Conservation (phyloP, 73 alveolate genomes). For the Paramecium sonneborni region DNA sequence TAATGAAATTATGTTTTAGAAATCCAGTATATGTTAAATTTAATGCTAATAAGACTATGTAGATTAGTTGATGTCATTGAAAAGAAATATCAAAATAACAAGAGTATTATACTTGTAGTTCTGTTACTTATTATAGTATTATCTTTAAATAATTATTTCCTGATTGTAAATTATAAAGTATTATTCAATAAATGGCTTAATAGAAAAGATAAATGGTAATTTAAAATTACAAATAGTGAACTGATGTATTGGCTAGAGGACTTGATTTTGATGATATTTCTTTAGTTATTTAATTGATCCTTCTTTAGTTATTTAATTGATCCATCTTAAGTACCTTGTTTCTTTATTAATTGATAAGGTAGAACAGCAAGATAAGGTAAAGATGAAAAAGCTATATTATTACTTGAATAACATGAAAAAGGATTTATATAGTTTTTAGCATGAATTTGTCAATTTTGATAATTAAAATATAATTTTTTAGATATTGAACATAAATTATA, state of each 20-base stretch:
- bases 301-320: constrained; percentile 46
- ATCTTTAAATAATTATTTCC: constrained; percentile 69
- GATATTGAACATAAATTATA: constrained; percentile 80
- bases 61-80: constrained; percentile 65
- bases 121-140: constrained; percentile 83
- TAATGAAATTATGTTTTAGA: constrained; percentile 96
- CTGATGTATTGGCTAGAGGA: constrained; percentile 99
- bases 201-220: constrained; percentile 89
- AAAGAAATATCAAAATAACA: constrained; percentile 56
- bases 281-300: constrained; percentile 5
- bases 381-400: constrained; percentile 15
- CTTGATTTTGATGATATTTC: constrained; percentile 29
- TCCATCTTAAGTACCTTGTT: constrained; percentile 36
- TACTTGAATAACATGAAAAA: neutral
- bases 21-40: constrained; percentile 97
- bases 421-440: neutral
- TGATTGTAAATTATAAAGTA: constrained; percentile 73
- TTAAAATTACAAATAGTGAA: constrained; percentile 74
- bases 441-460: neutral
- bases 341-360: constrained; percentile 41
- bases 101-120: constrained; percentile 91
- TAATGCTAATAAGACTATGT: constrained; percentile 56
- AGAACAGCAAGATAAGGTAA: constrained; percentile 43
- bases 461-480: neutral
- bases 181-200: constrained; percentile 96